These are phyloP conservation scores for Rhypophila decipiens DNA, from an alignment of 495 filamentous ascomycete genomes.

Conservation along the genomic window DNA sequence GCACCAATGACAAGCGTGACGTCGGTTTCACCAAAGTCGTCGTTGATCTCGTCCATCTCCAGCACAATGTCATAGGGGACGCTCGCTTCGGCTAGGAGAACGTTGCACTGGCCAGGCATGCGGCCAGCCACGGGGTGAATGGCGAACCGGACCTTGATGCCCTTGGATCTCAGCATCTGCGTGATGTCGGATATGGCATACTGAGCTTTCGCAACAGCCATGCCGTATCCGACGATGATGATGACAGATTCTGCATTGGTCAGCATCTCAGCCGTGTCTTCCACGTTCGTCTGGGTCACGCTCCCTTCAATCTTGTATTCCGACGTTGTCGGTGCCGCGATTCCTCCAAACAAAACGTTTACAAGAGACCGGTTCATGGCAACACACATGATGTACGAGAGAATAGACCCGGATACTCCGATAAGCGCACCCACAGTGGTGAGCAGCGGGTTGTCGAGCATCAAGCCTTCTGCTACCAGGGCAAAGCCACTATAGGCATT, in stretches of 20 bases:
- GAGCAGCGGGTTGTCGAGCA: constrained; percentile 76
- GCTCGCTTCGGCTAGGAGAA: constrained; percentile 71
- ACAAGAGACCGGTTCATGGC: constrained; percentile 78
- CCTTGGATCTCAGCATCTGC: constrained; percentile 58
- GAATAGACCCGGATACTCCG: constrained; percentile 73
- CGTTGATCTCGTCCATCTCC: constrained; percentile 90
- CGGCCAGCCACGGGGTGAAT: constrained; percentile 79
- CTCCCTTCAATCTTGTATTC: constrained; percentile 69
- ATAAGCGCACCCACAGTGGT: constrained; percentile 76
- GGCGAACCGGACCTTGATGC: constrained; percentile 74
- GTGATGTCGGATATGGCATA: constrained; percentile 78
- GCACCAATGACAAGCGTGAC: constrained; percentile 81
- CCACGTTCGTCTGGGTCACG: constrained; percentile 63
- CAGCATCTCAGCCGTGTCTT: constrained; percentile 67
- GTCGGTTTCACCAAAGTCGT: constrained; percentile 75
- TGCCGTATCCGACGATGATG: constrained; percentile 79
- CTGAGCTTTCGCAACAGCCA: constrained; percentile 83
- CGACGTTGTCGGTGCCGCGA: constrained; percentile 50
- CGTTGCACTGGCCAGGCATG: constrained; percentile 85
- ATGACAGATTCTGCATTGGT: constrained; percentile 69
- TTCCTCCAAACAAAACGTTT: constrained; percentile 77
- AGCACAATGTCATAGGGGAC: constrained; percentile 81
- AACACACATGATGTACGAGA: constrained; percentile 75
- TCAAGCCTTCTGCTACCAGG: constrained; percentile 74
- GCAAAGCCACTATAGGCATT: constrained; percentile 84